Conservation (phyloP, 202 grass and related monocot genomes). For the Alloteropsis angusta region DNA sequence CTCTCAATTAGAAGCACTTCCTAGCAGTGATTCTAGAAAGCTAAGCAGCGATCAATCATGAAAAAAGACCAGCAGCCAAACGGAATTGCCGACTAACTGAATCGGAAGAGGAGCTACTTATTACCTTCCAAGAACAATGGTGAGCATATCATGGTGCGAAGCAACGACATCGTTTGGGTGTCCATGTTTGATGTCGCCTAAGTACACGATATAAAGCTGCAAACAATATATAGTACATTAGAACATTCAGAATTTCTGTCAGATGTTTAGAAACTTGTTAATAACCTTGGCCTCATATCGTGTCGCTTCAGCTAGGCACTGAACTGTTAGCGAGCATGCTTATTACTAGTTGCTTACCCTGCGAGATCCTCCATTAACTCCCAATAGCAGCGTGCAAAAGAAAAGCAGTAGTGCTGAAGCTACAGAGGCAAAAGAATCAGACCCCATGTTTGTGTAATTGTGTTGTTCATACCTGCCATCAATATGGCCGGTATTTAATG, state of each 20-base stretch:
- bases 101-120: neutral
- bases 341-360: neutral
- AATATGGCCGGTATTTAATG: too few species aligned
- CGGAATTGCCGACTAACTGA: too few species aligned
- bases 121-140: neutral
- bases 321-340: neutral
- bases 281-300: neutral
- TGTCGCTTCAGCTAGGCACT: too few species aligned
- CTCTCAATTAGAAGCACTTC: too few species aligned
- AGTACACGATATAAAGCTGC: conserved; percentile 17
- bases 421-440: neutral
- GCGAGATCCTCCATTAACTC: conserved; percentile 10
- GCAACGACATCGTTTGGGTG: conserved; percentile 9
- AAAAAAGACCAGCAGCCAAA: too few species aligned
- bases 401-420: neutral
- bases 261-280: too few species aligned
- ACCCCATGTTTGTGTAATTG: conserved; percentile 3
- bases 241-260: neutral
- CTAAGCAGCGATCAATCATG: too few species aligned
- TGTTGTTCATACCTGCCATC: too few species aligned
- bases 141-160: conserved; percentile 15
- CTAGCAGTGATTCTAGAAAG: too few species aligned
- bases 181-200: conserved; percentile 14
- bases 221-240: neutral
- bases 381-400: neutral